These are phyloP conservation scores for Hyaloperonospora arabidopsidis DNA, from an alignment of 352 stramenopile genomes.

Conservation along the genomic window DNA sequence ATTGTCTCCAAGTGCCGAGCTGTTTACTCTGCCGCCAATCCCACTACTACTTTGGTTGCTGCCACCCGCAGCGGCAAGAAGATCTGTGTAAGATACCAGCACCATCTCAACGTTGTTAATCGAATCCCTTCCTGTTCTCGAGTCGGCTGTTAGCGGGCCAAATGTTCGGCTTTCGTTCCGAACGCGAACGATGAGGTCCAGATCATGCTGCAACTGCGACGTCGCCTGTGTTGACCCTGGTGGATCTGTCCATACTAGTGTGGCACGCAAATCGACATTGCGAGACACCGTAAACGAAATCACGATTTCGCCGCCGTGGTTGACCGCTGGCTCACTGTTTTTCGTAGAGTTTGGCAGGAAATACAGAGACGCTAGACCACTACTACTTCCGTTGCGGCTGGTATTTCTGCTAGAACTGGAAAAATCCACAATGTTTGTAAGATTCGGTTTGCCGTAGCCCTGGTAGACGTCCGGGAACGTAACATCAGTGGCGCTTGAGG, in stretches of 20 bases:
- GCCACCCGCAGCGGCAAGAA: conserved; percentile 34
- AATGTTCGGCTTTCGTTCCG: conserved; percentile 51
- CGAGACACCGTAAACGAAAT: conserved; percentile 66
- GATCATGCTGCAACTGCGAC: conserved; percentile 65
- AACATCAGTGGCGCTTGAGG: conserved; percentile 19
- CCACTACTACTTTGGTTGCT: conserved; percentile 17
- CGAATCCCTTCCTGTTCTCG: conserved; percentile 43
- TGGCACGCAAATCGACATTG: conserved; percentile 58
- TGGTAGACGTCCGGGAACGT: conserved; percentile 70
- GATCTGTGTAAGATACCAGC: conserved; percentile 55
- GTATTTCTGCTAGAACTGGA: conserved; percentile 9
- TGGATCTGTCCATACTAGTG: conserved; percentile 74
- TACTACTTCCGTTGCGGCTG: conserved; percentile 11
- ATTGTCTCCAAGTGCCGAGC: conserved; percentile 23
- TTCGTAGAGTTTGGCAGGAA: conserved; percentile 70
- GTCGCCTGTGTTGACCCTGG: conserved; percentile 53
- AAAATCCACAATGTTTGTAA: conserved; percentile 71
- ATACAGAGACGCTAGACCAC: conserved; percentile 34
- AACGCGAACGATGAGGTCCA: conserved; percentile 64
- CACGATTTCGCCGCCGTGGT: conserved; percentile 45
- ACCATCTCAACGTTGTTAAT: conserved; percentile 86
- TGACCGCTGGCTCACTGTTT: conserved; percentile 49
- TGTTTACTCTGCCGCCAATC: conserved; percentile 18
- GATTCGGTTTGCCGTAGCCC: conserved; percentile 75
- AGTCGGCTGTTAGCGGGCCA: conserved; percentile 47